Evolutionary conservation across 2,329 filamentous ascomycete genomes (phyloP).

Genomic region (Cryoendolithus antarcticus): DNA sequence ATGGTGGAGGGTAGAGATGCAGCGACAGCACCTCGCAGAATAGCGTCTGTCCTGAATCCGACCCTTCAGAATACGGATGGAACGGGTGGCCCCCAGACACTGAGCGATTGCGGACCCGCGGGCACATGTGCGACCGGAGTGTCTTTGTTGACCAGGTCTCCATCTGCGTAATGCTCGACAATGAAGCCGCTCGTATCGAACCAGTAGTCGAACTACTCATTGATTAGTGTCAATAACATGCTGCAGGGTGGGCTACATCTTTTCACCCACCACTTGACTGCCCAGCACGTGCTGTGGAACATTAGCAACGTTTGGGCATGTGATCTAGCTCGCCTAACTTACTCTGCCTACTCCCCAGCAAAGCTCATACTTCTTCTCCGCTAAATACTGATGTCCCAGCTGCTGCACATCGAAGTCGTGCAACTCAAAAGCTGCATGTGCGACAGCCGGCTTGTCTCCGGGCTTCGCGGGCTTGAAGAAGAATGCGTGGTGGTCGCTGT

Average conservation of each 20-base stretch:
- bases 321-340: slow-evolving; percentile 53
- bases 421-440: slow-evolving; percentile 59
- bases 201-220: slow-evolving; percentile 51
- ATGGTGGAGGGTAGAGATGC: no score
- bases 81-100: slow-evolving; percentile 7
- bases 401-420: slow-evolving; percentile 58
- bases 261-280: slow-evolving; percentile 25
- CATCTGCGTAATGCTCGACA: slow-evolving; percentile 47
- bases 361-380: slow-evolving; percentile 46
- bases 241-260: no score
- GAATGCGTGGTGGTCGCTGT: slow-evolving; percentile 42
- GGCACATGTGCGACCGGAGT: slow-evolving; percentile 32
- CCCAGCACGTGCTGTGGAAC: background rate
- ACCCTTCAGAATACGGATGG: background rate
- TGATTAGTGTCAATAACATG: no score
- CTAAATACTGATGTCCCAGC: slow-evolving; percentile 55
- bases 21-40: no score
- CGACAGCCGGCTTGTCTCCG: slow-evolving; percentile 36
- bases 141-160: slow-evolving; percentile 49
- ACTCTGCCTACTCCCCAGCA: slow-evolving; percentile 58
- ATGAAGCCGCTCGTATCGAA: slow-evolving; percentile 51
- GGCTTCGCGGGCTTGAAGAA: slow-evolving; percentile 27
- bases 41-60: no score
- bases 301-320: background rate
- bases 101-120: slow-evolving; percentile 18